Base-by-base conservation (phyloP, 805 yeast genomes). In the Schwanniomyces sp. region DNA sequence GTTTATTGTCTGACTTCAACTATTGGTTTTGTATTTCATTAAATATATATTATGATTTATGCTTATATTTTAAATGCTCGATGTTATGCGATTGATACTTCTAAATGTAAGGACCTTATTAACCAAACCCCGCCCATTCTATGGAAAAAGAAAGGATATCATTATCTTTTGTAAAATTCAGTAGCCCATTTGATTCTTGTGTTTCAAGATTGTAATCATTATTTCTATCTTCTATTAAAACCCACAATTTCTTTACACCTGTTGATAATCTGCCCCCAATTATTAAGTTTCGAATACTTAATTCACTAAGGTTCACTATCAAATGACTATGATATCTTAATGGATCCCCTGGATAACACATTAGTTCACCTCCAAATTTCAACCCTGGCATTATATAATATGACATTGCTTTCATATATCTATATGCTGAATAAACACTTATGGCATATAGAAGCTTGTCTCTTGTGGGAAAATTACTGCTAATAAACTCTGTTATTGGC, bases 111-210 rank as follows among this genome's bases (percentile, higher is more conserved):
- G 7, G 14, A 8, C 3, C 2, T 7, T 3, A 11, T 52, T 64
- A 90, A 48, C 97, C 97, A 69, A 92, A 92, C 0, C 97, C 97
- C 0, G 98, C 91, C 99, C 99, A 92, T 67, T 92, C 97, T 1
- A 92, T 72, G 5, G 96, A 86, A 59, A 81, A 92, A 14, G 79
- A 78, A 41, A 67, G 69, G 12, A 70, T 67, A 41, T 56, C 57
- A 9, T 66, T 61, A 59, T 57, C 38, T 37, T 44, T 47, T 25
- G 18, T 43, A 25, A 37, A 41, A 17, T 25, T 17, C 2, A 7
- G 16, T 9, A 42, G 9, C 29, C 17, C 29, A 30, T 44, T 25
- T 24, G 38, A 43, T 16, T 14, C 27, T 30, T 30, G 17, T 14
- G 53, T 51, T n/a, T 49, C 46, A 11, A 39, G 41, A 38, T 51